A percentile compares a stretch with the other conserved stretches of the same genome.
Conservation (phyloP, 176 grass and related monocot genomes). For the Oryza officinalis region DNA sequence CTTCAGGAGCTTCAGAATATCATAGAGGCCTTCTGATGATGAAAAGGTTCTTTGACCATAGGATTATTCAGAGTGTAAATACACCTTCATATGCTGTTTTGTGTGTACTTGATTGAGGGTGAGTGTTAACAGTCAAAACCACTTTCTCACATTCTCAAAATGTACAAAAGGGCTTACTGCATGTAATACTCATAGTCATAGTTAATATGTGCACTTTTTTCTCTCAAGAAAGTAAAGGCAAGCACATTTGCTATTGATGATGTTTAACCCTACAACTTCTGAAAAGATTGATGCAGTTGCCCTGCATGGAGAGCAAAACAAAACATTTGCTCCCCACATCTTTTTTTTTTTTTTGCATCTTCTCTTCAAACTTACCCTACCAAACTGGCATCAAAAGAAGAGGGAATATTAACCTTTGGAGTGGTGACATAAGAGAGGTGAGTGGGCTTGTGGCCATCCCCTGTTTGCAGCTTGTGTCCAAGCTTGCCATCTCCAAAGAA, state of each 20-base stretch:
- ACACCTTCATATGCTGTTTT: not conserved
- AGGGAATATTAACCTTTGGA: slow-evolving; percentile 91
- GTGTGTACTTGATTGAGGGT: slow-evolving; percentile 26
- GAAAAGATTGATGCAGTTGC: slow-evolving; percentile 41
- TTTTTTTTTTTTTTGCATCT: slow-evolving; percentile 8
- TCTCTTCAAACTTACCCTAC: slow-evolving; percentile 44
- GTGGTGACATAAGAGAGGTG: slow-evolving; percentile 54
- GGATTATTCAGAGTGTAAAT: not conserved
- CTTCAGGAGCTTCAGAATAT: slow-evolving; percentile 25
- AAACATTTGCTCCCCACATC: slow-evolving; percentile 31
- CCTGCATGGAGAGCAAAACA: slow-evolving; percentile 39
- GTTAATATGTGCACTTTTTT: slow-evolving; percentile 35
- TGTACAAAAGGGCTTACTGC: slow-evolving; percentile 38
- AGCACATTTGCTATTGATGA: slow-evolving; percentile 47
- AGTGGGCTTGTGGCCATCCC: slow-evolving; percentile 42
- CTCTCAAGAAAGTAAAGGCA: slow-evolving; percentile 51
- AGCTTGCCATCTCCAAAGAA: slow-evolving; percentile 69
- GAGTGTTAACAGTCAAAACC: slow-evolving; percentile 35
- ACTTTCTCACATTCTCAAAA: slow-evolving; percentile 49
- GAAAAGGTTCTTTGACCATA: slow-evolving; percentile 32
- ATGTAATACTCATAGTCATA: slow-evolving; percentile 46
- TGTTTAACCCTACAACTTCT: slow-evolving; percentile 48
- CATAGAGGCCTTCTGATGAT: slow-evolving; percentile 39
- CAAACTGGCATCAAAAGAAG: slow-evolving; percentile 79
- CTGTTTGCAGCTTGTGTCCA: slow-evolving; percentile 58